Evolutionary conservation across 1,139 yeast genomes (phyloP).

Genomic region (Zygosaccharomyces sapae): DNA sequence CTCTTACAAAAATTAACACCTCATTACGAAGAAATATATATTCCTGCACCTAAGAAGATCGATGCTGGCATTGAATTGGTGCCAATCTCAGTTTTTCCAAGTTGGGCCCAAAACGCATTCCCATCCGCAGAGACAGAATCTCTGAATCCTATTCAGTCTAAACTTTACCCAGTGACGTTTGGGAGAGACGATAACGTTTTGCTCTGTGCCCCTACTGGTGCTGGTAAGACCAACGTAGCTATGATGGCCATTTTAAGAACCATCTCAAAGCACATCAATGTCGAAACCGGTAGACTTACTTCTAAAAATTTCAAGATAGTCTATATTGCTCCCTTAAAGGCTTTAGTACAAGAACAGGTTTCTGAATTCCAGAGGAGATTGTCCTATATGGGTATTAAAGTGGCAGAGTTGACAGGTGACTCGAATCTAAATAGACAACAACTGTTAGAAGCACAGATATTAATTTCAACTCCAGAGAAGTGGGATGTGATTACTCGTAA

Average conservation of each 20-base stretch:
- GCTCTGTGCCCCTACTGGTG: conserved; percentile 97
- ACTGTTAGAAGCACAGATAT: conserved; percentile 70
- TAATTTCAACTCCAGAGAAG: conserved; percentile 93
- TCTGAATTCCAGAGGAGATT: conserved; percentile 76
- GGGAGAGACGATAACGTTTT: conserved; percentile 64
- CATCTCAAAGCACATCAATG: conserved; percentile 50
- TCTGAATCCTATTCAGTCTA: conserved; percentile 80
- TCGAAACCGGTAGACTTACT: conserved; percentile 47
- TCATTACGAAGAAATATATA: conserved; percentile 78
- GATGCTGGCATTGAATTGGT: conserved; percentile 50
- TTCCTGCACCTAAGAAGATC: conserved; percentile 68
- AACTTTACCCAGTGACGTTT: conserved; percentile 75
- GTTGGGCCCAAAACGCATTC: conserved; percentile 78
- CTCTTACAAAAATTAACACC: conserved; percentile 68
- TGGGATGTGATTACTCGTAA: conserved; percentile 97
- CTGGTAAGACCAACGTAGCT: conserved; percentile 97
- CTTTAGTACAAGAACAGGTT: conserved; percentile 92
- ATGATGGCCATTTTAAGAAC: conserved; percentile 69
- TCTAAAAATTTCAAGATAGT: conserved; percentile 68
- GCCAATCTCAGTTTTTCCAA: conserved; percentile 61
- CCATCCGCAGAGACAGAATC: conserved; percentile 61
- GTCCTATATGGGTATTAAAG: conserved; percentile 62
- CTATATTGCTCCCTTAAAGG: conserved; percentile 90
- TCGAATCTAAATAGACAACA: conserved; percentile 73
- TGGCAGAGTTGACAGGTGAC: conserved; percentile 90